These are phyloP conservation scores for Pseudogymnoascus sp. DNA, from an alignment of 2,329 filamentous ascomycete genomes.

Conservation along the genomic window DNA sequence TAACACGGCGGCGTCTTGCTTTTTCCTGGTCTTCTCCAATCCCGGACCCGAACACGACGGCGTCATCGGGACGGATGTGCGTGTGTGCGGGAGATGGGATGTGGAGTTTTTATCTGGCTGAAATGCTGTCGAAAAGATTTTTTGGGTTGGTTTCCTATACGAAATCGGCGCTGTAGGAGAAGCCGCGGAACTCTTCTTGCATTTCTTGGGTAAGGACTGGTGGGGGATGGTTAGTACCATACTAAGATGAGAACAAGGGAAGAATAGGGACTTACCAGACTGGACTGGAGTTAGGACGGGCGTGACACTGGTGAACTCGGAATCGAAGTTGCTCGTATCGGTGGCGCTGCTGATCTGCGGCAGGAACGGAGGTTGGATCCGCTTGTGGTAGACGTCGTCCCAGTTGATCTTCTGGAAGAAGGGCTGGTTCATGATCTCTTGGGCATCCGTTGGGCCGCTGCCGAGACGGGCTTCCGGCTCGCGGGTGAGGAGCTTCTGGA, in stretches of 20 bases:
- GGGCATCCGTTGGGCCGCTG: conserved; percentile 90
- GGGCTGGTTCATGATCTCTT: conserved; percentile 97
- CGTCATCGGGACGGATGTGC: not conserved
- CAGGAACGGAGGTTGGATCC: conserved; percentile 79
- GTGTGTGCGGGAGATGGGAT: not conserved
- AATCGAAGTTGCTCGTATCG: conserved; percentile 99
- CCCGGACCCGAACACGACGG: not conserved
- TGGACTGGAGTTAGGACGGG: conserved; percentile 95
- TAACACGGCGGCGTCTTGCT: not conserved
- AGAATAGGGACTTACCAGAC: conserved; percentile 63
- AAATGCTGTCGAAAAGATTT: not conserved
- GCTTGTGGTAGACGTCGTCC: conserved; percentile 98
- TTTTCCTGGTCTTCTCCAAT: not conserved
- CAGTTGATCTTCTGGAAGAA: conserved; percentile 98
- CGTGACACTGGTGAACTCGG: conserved; percentile 96
- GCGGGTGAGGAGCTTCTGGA: conserved; percentile 92
- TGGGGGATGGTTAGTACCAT: conserved; percentile 19
- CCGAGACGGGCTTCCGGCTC: conserved; percentile 90
- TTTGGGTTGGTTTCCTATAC: conserved; percentile 20
- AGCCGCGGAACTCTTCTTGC: conserved; percentile 99
- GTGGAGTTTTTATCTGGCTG: not conserved
- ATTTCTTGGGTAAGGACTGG: conserved; percentile 92
- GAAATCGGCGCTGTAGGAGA: conserved; percentile 61
- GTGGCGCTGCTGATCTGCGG: conserved; percentile 85
- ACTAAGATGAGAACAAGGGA: not conserved